Evolutionary conservation across 1,139 yeast species (phyloP).

Genomic region (Sugiyamaella neomexicana): DNA sequence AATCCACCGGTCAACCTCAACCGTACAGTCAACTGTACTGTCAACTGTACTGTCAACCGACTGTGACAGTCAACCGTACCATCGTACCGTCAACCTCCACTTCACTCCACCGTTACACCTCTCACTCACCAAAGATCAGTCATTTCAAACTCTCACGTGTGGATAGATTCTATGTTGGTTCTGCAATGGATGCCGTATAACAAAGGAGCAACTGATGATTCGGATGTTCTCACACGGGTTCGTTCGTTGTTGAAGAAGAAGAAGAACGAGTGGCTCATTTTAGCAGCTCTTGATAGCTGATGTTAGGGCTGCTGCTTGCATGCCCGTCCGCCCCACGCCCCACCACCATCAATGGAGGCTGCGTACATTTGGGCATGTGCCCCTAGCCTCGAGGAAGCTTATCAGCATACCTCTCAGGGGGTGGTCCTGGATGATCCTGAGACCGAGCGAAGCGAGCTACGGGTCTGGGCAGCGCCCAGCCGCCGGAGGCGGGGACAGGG

Average conservation of each 20-base stretch:
- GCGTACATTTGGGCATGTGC: conserved; percentile 1
- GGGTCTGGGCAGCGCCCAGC: neutral
- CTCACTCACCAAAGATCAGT: conserved; percentile 45
- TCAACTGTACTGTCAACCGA: no score
- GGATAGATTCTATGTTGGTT: no score
- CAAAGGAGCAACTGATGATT: neutral
- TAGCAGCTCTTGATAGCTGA: neutral
- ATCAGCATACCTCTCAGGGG: no score
- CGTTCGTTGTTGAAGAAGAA: conserved; percentile 12
- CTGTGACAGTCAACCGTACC: no score
- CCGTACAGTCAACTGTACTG: neutral
- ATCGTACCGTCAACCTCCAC: no score
- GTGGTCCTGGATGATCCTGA: no score
- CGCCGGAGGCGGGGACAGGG: neutral
- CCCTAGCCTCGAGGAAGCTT: conserved; percentile 3
- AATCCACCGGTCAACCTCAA: no score
- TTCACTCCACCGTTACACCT: no score
- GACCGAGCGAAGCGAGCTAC: neutral
- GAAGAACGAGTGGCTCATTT: conserved; percentile 15
- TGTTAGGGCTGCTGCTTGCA: conserved; percentile 5
- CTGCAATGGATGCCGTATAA: conserved; percentile 7
- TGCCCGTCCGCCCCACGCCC: neutral
- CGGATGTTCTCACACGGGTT: conserved; percentile 7
- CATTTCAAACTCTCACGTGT: conserved; percentile 26
- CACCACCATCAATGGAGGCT: neutral